phyloP scores from a whole-genome alignment of 371 early-diverging fungal genomes.

The Umbelopsis sp. region DNA sequence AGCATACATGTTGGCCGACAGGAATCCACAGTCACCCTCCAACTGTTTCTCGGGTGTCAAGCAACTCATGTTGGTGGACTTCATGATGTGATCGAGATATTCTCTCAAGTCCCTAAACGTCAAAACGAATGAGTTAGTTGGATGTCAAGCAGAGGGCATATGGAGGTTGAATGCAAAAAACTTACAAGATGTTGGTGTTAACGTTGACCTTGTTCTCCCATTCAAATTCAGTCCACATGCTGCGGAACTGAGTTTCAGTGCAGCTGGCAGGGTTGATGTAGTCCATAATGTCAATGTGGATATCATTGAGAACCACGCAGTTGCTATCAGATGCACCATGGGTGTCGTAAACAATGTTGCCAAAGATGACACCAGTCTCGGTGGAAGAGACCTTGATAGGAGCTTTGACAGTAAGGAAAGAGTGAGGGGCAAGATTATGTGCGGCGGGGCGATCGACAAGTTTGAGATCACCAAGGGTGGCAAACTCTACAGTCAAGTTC shows the following conservation, averaged over 20 bases:
- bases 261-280: slow-evolving; percentile 94
- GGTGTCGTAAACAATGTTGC: slow-evolving; percentile 96
- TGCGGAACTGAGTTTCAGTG: slow-evolving; percentile 91
- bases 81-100: slow-evolving; percentile 90
- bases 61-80: slow-evolving; percentile 94
- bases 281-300: slow-evolving; percentile 98
- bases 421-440: slow-evolving; percentile 89
- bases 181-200: slow-evolving; percentile 84
- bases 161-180: slow-evolving; percentile 8
- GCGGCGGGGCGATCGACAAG: slow-evolving; percentile 94
- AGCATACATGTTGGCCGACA: slow-evolving; percentile 96
- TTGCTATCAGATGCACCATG: slow-evolving; percentile 77
- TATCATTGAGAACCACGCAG: slow-evolving; percentile 93
- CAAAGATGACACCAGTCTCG: slow-evolving; percentile 97
- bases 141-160: neutral
- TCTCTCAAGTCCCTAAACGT: slow-evolving; percentile 72
- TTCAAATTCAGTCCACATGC: slow-evolving; percentile 98
- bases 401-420: slow-evolving; percentile 93
- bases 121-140: slow-evolving; percentile 11
- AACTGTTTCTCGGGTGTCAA: slow-evolving; percentile 91
- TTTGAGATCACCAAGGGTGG: slow-evolving; percentile 96
- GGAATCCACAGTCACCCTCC: slow-evolving; percentile 94
- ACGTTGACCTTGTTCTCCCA: slow-evolving; percentile 99
- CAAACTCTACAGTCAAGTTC: slow-evolving; percentile 96
- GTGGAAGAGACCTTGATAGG: slow-evolving; percentile 98